Percentiles rank a stretch among this genome's conserved stretches.
Conservation (phyloP, 2,329 filamentous ascomycete species). For the Mollisiaceae sp. region DNA sequence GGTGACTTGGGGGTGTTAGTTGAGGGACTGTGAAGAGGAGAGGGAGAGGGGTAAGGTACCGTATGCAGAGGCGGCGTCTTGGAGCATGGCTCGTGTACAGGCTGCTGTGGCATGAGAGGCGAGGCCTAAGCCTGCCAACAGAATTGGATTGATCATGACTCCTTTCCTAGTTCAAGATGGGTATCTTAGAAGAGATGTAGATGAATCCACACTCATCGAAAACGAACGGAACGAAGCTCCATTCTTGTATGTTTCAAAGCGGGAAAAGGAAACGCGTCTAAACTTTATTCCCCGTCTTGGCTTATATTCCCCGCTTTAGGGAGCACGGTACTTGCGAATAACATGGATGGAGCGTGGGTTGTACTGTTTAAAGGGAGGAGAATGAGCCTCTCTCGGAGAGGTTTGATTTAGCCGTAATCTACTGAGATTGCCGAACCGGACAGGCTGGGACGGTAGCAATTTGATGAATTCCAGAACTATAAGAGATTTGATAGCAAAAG, state of each 20-base stretch:
- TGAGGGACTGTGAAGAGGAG: neutral
- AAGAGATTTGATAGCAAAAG: no score
- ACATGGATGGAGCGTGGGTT: neutral
- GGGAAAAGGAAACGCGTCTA: neutral
- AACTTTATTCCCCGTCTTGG: neutral
- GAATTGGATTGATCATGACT: neutral
- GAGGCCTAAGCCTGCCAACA: neutral
- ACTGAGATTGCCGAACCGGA: conserved; percentile 11
- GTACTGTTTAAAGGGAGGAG: neutral
- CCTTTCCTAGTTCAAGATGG: neutral
- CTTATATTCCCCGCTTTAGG: neutral
- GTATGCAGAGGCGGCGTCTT: conserved; percentile 22
- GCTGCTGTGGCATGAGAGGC: conserved; percentile 13
- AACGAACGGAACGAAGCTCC: neutral
- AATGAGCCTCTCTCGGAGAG: neutral
- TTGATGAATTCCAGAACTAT: neutral
- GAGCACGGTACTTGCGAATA: neutral
- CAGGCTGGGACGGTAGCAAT: conserved; percentile 6
- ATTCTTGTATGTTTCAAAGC: conserved; percentile 1
- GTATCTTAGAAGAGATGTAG: neutral
- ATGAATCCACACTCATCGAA: neutral
- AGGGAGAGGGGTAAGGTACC: neutral
- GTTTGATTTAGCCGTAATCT: conserved; percentile 8
- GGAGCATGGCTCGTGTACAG: conserved; percentile 22
- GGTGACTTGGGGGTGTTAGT: neutral